These are phyloP conservation scores for Huntiella omanensis DNA, from an alignment of 2,329 filamentous ascomycete genomes.

Conservation along the genomic window DNA sequence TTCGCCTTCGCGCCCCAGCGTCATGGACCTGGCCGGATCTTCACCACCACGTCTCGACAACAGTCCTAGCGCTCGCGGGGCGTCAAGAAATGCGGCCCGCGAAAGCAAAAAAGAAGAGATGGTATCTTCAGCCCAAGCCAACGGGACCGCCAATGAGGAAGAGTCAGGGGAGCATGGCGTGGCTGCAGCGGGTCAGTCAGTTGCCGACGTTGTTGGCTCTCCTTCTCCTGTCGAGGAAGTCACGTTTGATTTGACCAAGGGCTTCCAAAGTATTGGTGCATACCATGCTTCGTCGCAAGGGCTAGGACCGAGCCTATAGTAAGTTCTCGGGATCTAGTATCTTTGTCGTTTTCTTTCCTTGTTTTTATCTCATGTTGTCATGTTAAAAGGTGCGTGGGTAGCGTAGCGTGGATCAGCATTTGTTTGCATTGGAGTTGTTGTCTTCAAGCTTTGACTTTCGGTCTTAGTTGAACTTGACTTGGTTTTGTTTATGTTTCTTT, in stretches of 20 bases:
- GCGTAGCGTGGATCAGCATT: too few species aligned
- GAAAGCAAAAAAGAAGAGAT: conserved; percentile 15
- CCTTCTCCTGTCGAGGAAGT: conserved; percentile 27
- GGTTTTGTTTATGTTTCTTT: conserved; percentile 1
- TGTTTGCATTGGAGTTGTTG: too few species aligned
- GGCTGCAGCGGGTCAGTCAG: conserved; percentile 10
- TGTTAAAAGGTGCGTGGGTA: background rate
- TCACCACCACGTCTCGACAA: conserved; percentile 4
- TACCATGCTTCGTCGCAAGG: conserved; percentile 35
- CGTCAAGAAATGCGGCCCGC: conserved; percentile 6
- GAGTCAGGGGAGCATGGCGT: conserved; percentile 16
- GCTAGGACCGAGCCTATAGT: conserved; percentile 19
- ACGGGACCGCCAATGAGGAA: conserved; percentile 14
- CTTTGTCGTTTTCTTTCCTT: background rate
- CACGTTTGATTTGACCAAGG: conserved; percentile 41
- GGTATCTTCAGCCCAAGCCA: conserved; percentile 2
- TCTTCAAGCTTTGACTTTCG: too few species aligned
- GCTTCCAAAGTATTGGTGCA: conserved; percentile 45
- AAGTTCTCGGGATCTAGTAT: background rate
- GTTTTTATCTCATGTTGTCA: background rate
- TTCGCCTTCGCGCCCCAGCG: conserved; percentile 34
- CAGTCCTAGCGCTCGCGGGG: conserved; percentile 1
- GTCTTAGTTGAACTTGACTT: too few species aligned
- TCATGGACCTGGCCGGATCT: background rate
- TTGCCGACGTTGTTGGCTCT: conserved; percentile 13